Conservation (phyloP, 495 filamentous ascomycete species). For the Hyaloscypha finlandica region DNA sequence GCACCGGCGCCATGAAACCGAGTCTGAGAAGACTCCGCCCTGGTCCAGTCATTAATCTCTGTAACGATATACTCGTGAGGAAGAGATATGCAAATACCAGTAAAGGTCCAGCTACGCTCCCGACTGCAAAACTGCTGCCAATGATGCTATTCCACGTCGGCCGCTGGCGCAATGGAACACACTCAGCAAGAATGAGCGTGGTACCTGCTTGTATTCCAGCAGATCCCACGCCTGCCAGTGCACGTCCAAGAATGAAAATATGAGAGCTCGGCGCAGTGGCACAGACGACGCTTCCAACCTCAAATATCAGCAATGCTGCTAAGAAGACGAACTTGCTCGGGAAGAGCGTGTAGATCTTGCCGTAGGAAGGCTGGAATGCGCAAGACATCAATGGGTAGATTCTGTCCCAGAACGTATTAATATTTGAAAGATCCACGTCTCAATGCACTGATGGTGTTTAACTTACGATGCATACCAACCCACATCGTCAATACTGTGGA, state of each 20-base stretch:
- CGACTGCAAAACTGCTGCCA: conserved; percentile 40
- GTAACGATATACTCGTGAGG: too few species aligned
- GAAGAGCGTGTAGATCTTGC: background rate
- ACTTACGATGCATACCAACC: too few species aligned
- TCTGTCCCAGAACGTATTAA: too few species aligned
- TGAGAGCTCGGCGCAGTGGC: conserved; percentile 49
- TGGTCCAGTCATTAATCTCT: too few species aligned
- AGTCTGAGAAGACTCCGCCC: conserved; percentile 66
- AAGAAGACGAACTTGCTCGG: conserved; percentile 48
- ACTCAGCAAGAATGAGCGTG: too few species aligned
- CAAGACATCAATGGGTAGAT: too few species aligned
- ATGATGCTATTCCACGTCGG: conserved; percentile 42
- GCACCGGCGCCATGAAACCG: conserved; percentile 45
- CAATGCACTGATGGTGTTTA: too few species aligned
- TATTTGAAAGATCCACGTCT: too few species aligned
- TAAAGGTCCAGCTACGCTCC: too few species aligned
- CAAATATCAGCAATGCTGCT: conserved; percentile 47
- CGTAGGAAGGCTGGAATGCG: background rate
- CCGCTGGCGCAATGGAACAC: too few species aligned
- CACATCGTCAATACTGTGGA: too few species aligned
- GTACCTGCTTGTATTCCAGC: conserved; percentile 48
- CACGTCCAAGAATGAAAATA: conserved; percentile 56
- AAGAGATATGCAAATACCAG: too few species aligned
- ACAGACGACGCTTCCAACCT: conserved; percentile 56
- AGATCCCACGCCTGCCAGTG: conserved; percentile 53